A percentile compares a stretch with the other conserved stretches of the same genome.
Conservation (phyloP, 768 basidiomycete species). For the Jaapia argillacea region DNA sequence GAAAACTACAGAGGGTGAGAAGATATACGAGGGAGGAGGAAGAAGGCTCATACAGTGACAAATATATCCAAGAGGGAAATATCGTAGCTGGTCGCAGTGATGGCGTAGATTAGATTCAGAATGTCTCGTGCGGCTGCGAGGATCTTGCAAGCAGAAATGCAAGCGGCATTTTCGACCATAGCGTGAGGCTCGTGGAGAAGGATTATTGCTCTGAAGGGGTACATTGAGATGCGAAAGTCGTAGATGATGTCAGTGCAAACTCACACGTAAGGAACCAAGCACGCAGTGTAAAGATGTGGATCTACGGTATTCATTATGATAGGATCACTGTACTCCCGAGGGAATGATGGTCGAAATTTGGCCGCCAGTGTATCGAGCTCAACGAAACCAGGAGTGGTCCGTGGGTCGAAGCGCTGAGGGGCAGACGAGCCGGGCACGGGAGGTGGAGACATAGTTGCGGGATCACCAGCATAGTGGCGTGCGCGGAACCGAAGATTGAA, state of each 20-base stretch:
- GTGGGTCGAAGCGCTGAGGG: conserved; percentile 15
- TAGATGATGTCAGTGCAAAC: conserved; percentile 30
- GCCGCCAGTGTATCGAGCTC: conserved; percentile 17
- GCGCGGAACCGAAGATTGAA: conserved; percentile 62
- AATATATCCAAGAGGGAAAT: conserved; percentile 62
- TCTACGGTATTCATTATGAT: conserved; percentile 30
- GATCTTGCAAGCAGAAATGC: conserved; percentile 61
- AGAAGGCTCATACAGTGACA: conserved; percentile 40
- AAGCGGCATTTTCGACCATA: conserved; percentile 42
- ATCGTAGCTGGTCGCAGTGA: conserved; percentile 66
- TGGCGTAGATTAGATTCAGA: conserved; percentile 53
- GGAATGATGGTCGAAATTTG: conserved; percentile 15
- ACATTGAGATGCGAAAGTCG: conserved; percentile 20
- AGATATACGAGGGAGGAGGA: conserved; percentile 1
- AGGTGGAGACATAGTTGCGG: conserved; percentile 29
- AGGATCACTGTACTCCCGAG: conserved; percentile 19
- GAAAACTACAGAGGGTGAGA: conserved; percentile 32
- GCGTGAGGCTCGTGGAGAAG: conserved; percentile 74
- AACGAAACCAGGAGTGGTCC: conserved; percentile 19
- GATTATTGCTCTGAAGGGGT: conserved; percentile 43
- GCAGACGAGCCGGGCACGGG: background rate
- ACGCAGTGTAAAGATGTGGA: conserved; percentile 19
- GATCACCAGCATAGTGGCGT: conserved; percentile 50
- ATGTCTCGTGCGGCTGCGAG: conserved; percentile 56
- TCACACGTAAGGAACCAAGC: conserved; percentile 19